Evolutionary conservation across 2,329 filamentous ascomycete genomes (phyloP), one percentile per base, ranked within the genome.

Genomic region (Colletotrichum echinochloae): DNA sequence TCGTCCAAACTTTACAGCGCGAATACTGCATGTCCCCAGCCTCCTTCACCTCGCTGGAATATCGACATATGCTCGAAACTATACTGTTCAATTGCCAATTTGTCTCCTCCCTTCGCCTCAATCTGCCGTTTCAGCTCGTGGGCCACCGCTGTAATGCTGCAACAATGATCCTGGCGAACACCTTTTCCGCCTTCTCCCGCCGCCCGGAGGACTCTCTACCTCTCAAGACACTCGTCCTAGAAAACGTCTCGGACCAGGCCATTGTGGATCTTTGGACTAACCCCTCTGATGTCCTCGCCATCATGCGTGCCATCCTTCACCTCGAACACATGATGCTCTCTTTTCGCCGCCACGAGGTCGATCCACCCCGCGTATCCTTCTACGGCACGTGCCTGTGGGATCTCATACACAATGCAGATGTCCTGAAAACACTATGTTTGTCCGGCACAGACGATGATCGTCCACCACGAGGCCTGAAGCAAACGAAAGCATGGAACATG

Each of bases 101-200:
- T 28, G 76, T 86, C 65, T 79, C 82, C 7, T 79, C 84, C 4
- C 75, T 87, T n/a, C 84, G 85, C 51, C 76, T 88, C 28, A 86
- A 83, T 70, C 81, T 88, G 6, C 86, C 86, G 3, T 87, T 86
- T 69, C 84, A 86, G 73, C 78, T 88, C 11, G 81, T 87, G 14
- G 83, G 82, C 20, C 78, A 79, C 12, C 79, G 83, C 69, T 84
- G 81, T 70, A 81, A 81, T 66, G 83, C 84, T 52, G 81, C 84
- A 23, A 88, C 85, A 12, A 81, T 85, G 73, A 82, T 88, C n/a
- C 77, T 88, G 20, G 85, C 85, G 61, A 87, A 86, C 66, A 86
- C 83, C 4, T 78, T 88, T 67, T 84, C 85, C 71, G 84, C 83
- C 4, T 78, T 88, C 60, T 82, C 82, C 3, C 76, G 78, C 37